These are phyloP conservation scores for Neurospora discreta DNA, from an alignment of 495 filamentous ascomycete genomes.

Conservation along the genomic window DNA sequence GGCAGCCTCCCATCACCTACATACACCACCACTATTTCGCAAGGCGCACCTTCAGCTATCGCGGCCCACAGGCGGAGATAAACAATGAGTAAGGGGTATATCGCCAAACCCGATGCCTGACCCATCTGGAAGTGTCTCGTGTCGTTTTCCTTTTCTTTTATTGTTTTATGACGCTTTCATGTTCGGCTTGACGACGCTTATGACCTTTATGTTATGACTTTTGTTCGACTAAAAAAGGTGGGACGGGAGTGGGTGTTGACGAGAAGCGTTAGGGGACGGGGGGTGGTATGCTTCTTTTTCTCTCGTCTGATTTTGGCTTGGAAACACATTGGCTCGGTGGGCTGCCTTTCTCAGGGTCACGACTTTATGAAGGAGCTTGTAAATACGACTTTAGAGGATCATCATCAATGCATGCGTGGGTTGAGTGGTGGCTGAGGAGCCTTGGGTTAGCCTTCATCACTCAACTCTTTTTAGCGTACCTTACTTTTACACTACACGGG, in stretches of 20 bases:
- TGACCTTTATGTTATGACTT: slow-evolving; percentile 21
- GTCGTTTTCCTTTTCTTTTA: slow-evolving; percentile 1
- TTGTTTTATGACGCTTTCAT: slow-evolving; percentile 5
- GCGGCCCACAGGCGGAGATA: slow-evolving; percentile 21
- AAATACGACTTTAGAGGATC: background rate
- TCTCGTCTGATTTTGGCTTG: slow-evolving; percentile 30
- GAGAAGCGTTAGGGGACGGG: background rate
- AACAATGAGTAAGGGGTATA: background rate
- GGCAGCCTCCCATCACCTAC: slow-evolving; percentile 27
- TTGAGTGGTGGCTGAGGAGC: background rate
- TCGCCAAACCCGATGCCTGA: background rate
- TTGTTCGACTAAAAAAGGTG: slow-evolving; percentile 23
- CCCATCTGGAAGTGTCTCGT: background rate
- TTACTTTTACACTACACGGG: background rate
- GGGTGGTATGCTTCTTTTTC: slow-evolving; percentile 20
- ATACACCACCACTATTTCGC: slow-evolving; percentile 36
- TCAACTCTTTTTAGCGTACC: background rate
- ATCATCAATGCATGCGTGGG: background rate
- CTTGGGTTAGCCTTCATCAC: background rate
- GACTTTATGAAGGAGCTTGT: slow-evolving; percentile 1
- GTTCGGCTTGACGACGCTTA: slow-evolving; percentile 19
- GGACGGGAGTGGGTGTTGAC: slow-evolving; percentile 3
- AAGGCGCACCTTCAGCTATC: slow-evolving; percentile 28
- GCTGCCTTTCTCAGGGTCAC: slow-evolving; percentile 6
- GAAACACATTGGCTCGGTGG: slow-evolving; percentile 14